Conservation (phyloP, 306 rosid genomes). For the Vigna reflexopilosa region DNA sequence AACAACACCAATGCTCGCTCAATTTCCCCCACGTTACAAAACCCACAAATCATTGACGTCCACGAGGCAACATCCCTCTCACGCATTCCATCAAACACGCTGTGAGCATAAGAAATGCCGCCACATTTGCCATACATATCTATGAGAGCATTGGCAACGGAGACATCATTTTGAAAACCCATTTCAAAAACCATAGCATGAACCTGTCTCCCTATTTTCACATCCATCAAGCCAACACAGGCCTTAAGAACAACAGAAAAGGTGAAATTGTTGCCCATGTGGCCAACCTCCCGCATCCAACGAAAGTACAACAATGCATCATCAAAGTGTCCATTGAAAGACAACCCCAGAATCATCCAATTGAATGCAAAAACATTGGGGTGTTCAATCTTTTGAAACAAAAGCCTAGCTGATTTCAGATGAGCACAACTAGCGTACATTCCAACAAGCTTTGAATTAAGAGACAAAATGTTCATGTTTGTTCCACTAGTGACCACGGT, state of each 20-base stretch:
- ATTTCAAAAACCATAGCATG: constrained; percentile 61
- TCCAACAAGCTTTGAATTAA: constrained; percentile 70
- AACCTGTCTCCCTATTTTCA: constrained; percentile 64
- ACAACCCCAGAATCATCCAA: constrained; percentile 62
- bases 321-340: constrained; percentile 56
- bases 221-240: constrained; percentile 69
- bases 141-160: constrained; percentile 57
- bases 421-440: constrained; percentile 70
- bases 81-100: constrained; percentile 59
- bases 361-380: constrained; percentile 77
- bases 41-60: constrained; percentile 71
- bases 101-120: constrained; percentile 46
- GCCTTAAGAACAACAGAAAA: constrained; percentile 63
- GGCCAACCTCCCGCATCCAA: constrained; percentile 53
- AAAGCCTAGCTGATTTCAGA: constrained; percentile 48
- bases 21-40: constrained; percentile 50
- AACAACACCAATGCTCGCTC: constrained; percentile 55
- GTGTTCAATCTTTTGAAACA: constrained; percentile 40
- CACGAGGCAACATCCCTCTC: constrained; percentile 71
- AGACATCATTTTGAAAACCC: constrained; percentile 52
- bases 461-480: constrained; percentile 51
- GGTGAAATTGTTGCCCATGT: constrained; percentile 55
- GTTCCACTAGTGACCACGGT: constrained; percentile 56
- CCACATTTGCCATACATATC: constrained; percentile 77
- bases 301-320: constrained; percentile 59